Evolutionary conservation across 768 basidiomycete genomes (phyloP), one percentile per base, ranked within the genome.

Genomic region (Serendipita indica): DNA sequence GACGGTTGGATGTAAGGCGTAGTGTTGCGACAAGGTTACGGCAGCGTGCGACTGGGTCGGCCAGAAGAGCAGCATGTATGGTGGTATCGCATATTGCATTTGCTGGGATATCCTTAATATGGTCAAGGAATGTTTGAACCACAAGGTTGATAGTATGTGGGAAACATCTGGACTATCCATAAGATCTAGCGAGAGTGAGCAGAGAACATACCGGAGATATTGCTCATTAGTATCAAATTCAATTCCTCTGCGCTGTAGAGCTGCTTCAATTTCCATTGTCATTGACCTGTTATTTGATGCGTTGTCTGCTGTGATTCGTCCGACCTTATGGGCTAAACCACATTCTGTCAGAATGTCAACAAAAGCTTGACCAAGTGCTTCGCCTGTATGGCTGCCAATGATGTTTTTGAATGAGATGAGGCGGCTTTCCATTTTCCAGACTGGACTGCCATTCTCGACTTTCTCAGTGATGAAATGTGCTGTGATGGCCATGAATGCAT

Each of bases 131-230:
- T 10, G 10, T n/a, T 37, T 37, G 35, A 10, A n/a, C 35, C 35
- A 27, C 60, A 4, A 43, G n/a, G 45, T 62, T 62, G n/a, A 57
- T 54, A 45, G 56, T 30, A 34, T 57, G 57, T 5, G 57, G 43
- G 39, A 58, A 58, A 27, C 57, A 58, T 5, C 57, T 58, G 65
- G 74, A 37, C 10, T 37, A 37, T 37, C 10, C n/a, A 10, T 10
- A n/a, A 37, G n/a, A 37, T 10, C 35, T 10, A 37, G 10, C 35
- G n/a, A 37, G n/a, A 37, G n/a, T 37, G 10, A 37, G 35, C 35
- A 10, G 35, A 37, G n/a, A 37, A n/a, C 35, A n/a, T 37, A 37
- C 35, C 35, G 35, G n/a, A 37, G 35, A 10, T n/a, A n/a, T 10
- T 37, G 10, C 10, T 10, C 35, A n/a, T 10, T 10, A n/a, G 10